These are phyloP conservation scores for Paecilomyces sp. DNA, from an alignment of 2,329 filamentous ascomycete species.

Conservation along the genomic window DNA sequence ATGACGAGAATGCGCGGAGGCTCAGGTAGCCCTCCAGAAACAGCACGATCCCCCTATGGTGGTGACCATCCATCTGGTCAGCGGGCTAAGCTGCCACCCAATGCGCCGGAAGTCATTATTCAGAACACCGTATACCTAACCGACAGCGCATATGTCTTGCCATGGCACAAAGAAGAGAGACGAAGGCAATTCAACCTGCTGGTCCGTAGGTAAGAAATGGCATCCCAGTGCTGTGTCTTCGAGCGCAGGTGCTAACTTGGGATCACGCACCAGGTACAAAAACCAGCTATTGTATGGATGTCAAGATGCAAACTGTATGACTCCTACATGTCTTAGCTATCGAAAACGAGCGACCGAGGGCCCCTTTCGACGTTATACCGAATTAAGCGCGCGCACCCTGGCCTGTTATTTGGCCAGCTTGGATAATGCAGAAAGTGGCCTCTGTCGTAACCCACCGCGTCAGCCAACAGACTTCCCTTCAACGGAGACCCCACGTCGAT, in stretches of 20 bases:
- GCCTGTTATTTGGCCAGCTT: conserved; percentile 75
- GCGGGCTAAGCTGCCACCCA: conserved; percentile 33
- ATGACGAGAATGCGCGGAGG: conserved; percentile 39
- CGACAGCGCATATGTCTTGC: conserved; percentile 28
- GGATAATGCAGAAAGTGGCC: conserved; percentile 63
- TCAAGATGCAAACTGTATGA: conserved; percentile 59
- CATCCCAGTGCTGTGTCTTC: neutral
- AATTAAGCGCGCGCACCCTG: conserved; percentile 72
- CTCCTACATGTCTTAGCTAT: conserved; percentile 73
- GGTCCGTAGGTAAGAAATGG: conserved; percentile 54
- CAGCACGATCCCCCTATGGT: conserved; percentile 15
- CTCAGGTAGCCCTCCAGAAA: conserved; percentile 25
- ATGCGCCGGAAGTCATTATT: conserved; percentile 30
- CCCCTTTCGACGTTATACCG: conserved; percentile 71
- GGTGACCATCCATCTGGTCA: conserved; percentile 21
- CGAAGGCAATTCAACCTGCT: conserved; percentile 49
- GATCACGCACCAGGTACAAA: conserved; percentile 54
- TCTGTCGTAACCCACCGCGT: conserved; percentile 51
- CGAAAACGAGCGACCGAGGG: conserved; percentile 60
- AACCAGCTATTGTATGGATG: conserved; percentile 79
- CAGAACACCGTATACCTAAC: conserved; percentile 34
- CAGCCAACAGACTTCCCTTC: conserved; percentile 18
- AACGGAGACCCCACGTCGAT: conserved; percentile 18
- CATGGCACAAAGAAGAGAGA: conserved; percentile 33
- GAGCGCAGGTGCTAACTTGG: conserved; percentile 2